phyloP scores from a whole-genome alignment of 2,329 filamentous ascomycete genomes.

The Calonectria fujianensis region DNA sequence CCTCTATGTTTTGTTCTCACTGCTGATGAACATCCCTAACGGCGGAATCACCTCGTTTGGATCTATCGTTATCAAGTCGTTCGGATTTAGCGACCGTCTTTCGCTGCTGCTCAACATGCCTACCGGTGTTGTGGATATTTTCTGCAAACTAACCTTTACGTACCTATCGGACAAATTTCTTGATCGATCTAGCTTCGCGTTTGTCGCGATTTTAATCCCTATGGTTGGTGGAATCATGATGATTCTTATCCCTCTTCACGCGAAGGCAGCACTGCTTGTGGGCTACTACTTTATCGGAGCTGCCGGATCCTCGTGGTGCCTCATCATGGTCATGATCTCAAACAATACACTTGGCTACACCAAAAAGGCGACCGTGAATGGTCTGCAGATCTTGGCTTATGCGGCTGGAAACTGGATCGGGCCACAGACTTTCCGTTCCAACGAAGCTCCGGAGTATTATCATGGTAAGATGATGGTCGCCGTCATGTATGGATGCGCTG shows the following conservation, averaged over 20 bases:
- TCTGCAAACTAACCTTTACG: conserved; percentile 64
- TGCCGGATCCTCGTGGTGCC: conserved; percentile 52
- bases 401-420: conserved; percentile 52
- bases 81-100: conserved; percentile 72
- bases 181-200: conserved; percentile 52
- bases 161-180: conserved; percentile 52
- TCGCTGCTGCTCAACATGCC: conserved; percentile 76
- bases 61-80: conserved; percentile 73
- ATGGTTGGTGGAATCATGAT: conserved; percentile 56
- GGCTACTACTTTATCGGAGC: conserved; percentile 54
- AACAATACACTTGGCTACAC: conserved; percentile 57
- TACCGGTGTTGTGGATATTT: conserved; percentile 74
- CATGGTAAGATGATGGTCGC: conserved; percentile 53
- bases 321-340: conserved; percentile 54
- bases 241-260: conserved; percentile 49
- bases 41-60: conserved; percentile 76
- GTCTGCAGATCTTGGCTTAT: conserved; percentile 48
- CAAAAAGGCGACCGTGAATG: conserved; percentile 56
- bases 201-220: conserved; percentile 53
- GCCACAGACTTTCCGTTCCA: conserved; percentile 51
- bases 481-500: conserved; percentile 49
- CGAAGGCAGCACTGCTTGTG: conserved; percentile 48
- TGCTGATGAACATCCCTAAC: conserved; percentile 68
- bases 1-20: conserved; percentile 64
- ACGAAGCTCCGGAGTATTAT: conserved; percentile 50